Conservation (phyloP, 129 eudicot species). For the Arctium lappa region DNA sequence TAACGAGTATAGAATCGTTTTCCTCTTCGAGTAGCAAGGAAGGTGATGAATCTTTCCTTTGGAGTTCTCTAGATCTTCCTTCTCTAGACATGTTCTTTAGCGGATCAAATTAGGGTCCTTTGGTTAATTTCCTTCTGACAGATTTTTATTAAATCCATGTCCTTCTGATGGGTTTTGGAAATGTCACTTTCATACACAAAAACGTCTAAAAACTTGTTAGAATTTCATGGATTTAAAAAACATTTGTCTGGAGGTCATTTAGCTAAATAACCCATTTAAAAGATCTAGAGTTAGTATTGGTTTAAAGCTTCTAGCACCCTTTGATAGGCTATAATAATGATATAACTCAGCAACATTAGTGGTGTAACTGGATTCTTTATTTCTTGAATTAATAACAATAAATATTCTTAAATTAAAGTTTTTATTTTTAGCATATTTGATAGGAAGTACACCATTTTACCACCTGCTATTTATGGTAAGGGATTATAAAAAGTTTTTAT, state of each 20-base stretch:
- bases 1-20: constrained; percentile 18
- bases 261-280: not conserved
- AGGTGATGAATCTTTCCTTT: constrained; percentile 34
- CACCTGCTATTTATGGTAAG: not conserved
- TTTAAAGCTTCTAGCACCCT: constrained; percentile 2
- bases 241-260: not conserved
- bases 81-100: constrained; percentile 38
- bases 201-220: not conserved
- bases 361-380: constrained; percentile 13
- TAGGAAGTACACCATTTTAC: not conserved
- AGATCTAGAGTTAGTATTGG: not conserved
- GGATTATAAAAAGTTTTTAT: not conserved
- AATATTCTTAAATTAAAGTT: not conserved
- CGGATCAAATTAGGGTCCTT: constrained; percentile 14
- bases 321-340: constrained; percentile 12
- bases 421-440: not conserved
- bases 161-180: not conserved
- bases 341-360: constrained; percentile 5
- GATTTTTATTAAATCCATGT: not conserved
- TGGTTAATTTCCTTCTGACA: not conserved
- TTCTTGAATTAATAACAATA: constrained; percentile 10
- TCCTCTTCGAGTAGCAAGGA: constrained; percentile 39
- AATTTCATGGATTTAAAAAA: not conserved
- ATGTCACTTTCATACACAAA: too few species aligned
- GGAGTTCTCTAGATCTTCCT: constrained; percentile 50